Base-by-base conservation (phyloP, 2,329 filamentous ascomycete species). In the Metarhizium sp. region DNA sequence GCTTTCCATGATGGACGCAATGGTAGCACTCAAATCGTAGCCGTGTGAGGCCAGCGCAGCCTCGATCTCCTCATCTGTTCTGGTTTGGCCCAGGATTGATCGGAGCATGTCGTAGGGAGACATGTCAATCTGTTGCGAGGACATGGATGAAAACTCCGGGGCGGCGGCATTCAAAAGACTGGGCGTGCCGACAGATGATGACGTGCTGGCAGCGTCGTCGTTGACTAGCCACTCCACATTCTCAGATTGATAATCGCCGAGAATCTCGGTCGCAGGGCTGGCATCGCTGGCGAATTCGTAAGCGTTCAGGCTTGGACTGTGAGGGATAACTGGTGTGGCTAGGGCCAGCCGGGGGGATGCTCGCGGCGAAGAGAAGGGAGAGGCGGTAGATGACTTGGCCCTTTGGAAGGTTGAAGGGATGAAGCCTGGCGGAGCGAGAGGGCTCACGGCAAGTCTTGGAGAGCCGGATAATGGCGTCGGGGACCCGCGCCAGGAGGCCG, bases 201-300 rank as follows among this genome's bases (percentile, higher is more conserved):
- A 86, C 56, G 91, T 82, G 62, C 87, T 92, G 64, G 86, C 88
- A 54, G 82, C 84, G 64, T 90, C 87, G 69, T 96, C 92, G 68
- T 94, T 94, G 62, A 96, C 90, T 49, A 97, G 80, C 94, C 92
- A 97, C 71, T 97, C 92, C 53, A 99, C 91, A 63, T 94, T 96
- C 69, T 97, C 92, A 59, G 87, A 89, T 62, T 92, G 92, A 66
- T 91, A 87, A 64, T 97, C 91, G 55, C 91, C 91, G 67, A 95
- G 92, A 58, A 89, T 88, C 66, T 97, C 92, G 48, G 86, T 85
- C 18, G 88, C 84, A 6, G 90, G 87, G 51, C 85, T 89, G 20
- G 85, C 80, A 65, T 96, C 91, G 66, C 84, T 92, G 51, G 84
- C 81, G 73, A 96, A 96, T 71, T 96, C 90, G 73, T 97, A 99